phyloP scores from a whole-genome alignment of 768 basidiomycete species.

The Phaeotremella fagi region DNA sequence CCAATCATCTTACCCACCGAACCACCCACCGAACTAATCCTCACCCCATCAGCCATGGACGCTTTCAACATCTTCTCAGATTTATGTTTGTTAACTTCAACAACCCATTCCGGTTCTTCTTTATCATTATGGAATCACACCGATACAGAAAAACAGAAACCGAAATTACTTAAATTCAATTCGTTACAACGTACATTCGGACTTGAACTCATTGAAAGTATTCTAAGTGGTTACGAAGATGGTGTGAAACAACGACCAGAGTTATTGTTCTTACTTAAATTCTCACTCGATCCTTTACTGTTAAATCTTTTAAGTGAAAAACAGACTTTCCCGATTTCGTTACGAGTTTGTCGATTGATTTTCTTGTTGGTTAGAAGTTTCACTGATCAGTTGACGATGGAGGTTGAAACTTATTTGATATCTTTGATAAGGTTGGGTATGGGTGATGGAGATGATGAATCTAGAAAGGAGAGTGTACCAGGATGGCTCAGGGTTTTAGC shows the following conservation, averaged over 20 bases:
- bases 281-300: conserved; percentile 84
- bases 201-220: conserved; percentile 93
- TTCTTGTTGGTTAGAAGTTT: conserved; percentile 92
- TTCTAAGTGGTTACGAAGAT: conserved; percentile 57
- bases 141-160: conserved; percentile 54
- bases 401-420: conserved; percentile 80
- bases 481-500: conserved; percentile 85
- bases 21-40: conserved; percentile 39
- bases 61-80: conserved; percentile 88
- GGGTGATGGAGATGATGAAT: conserved; percentile 42
- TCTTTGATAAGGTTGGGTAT: conserved; percentile 51
- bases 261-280: conserved; percentile 75
- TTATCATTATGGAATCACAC: conserved; percentile 20
- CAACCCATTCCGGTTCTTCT: conserved; percentile 5
- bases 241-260: conserved; percentile 67
- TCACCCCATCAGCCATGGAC: conserved; percentile 75
- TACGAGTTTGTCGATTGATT: conserved; percentile 87
- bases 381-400: conserved; percentile 68
- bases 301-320: conserved; percentile 81
- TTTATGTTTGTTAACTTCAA: conserved; percentile 69
- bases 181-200: conserved; percentile 88
- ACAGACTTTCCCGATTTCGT: conserved; percentile 70
- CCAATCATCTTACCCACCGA: conserved; percentile 19
- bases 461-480: conserved; percentile 49
- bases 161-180: conserved; percentile 74